Percentiles rank a stretch among this genome's conserved stretches.
Conservation (phyloP, 169 alveolate species). For the Plasmodium gallinaceum region DNA sequence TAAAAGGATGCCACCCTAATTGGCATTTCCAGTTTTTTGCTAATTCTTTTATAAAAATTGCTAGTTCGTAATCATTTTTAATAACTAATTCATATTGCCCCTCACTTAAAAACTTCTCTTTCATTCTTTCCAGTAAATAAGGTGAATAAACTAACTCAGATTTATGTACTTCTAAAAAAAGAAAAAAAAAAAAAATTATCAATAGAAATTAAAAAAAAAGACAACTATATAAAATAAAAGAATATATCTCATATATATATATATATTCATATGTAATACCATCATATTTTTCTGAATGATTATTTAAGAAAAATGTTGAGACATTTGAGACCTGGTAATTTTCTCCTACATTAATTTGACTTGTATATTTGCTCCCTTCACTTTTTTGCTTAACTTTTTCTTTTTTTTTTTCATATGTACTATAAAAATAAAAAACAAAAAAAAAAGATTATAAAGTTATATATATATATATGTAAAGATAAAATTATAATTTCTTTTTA, state of each 20-base stretch:
- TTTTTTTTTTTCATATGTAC: conserved; percentile 42
- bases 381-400: conserved; percentile 84
- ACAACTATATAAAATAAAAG: not conserved
- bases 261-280: conserved; percentile 21
- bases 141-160: conserved; percentile 90
- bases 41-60: conserved; percentile 86
- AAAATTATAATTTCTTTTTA: not conserved
- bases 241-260: conserved; percentile 1
- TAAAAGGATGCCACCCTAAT: conserved; percentile 92
- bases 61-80: conserved; percentile 87
- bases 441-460: not conserved
- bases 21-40: conserved; percentile 90
- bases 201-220: too few relatives aligned
- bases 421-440: conserved; percentile 3
- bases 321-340: conserved; percentile 90
- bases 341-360: conserved; percentile 86
- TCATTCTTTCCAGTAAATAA: conserved; percentile 85
- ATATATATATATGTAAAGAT: conserved; percentile 2
- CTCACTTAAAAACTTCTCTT: conserved; percentile 81
- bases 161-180: conserved; percentile 75
- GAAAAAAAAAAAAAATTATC: not conserved
- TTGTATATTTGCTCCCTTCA: conserved; percentile 84
- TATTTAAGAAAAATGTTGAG: conserved; percentile 89
- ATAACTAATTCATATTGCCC: conserved; percentile 86
- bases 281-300: conserved; percentile 76